Conservation (phyloP, 2,329 filamentous ascomycete genomes). For the Pseudogymnoascus sp. region DNA sequence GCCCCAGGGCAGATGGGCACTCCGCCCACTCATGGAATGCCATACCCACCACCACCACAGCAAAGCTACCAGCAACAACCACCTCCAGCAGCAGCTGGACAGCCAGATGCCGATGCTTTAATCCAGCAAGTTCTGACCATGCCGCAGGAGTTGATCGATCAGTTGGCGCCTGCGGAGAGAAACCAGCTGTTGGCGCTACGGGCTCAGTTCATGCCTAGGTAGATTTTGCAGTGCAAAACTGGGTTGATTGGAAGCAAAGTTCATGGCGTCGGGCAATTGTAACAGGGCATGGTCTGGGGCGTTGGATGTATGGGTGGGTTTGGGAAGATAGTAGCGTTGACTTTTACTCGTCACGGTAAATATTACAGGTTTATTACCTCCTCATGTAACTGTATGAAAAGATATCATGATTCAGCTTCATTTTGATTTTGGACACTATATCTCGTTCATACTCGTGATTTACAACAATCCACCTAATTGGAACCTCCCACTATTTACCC, state of each 20-base stretch:
- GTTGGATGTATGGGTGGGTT: background rate
- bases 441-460: background rate
- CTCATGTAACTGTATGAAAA: slow-evolving; percentile 2
- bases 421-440: background rate
- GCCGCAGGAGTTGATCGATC: slow-evolving; percentile 71
- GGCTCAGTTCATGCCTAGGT: slow-evolving; percentile 44
- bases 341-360: background rate
- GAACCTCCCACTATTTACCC: background rate
- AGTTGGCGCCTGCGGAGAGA: slow-evolving; percentile 64
- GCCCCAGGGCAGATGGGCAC: slow-evolving; percentile 31
- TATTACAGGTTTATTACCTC: background rate
- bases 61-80: slow-evolving; percentile 36
- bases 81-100: slow-evolving; percentile 29
- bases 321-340: background rate
- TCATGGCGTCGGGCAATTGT: background rate
- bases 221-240: background rate
- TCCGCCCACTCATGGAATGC: slow-evolving; percentile 38
- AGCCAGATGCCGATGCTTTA: slow-evolving; percentile 59
- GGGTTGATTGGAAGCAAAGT: background rate
- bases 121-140: slow-evolving; percentile 76
- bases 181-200: slow-evolving; percentile 73
- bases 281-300: slow-evolving; percentile 4
- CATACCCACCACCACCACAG: slow-evolving; percentile 34
- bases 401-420: background rate
- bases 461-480: background rate